Evolutionary conservation across 768 basidiomycete species (phyloP).

Genomic region (Calvatia gigantea): DNA sequence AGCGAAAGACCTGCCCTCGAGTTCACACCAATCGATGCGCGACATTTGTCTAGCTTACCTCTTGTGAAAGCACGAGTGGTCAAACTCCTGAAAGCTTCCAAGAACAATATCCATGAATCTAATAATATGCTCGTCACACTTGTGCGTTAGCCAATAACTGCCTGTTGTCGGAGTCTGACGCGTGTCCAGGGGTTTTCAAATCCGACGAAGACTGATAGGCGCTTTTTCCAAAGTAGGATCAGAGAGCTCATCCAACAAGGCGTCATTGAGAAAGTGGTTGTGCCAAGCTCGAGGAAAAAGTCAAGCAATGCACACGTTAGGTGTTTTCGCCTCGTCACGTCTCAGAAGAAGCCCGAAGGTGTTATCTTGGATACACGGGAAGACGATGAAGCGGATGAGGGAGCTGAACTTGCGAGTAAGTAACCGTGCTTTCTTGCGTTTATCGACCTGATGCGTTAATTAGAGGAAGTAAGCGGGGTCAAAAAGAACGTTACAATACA

Average conservation of each 20-base stretch:
- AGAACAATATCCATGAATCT: conserved; percentile 67
- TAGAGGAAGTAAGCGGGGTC: conserved; percentile 28
- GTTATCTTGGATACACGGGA: conserved; percentile 38
- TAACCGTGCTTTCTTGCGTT: not conserved
- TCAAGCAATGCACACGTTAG: conserved; percentile 46
- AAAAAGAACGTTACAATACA: conserved; percentile 70
- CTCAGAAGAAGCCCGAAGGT: conserved; percentile 36
- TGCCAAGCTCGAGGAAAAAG: conserved; percentile 55
- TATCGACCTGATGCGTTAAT: not conserved
- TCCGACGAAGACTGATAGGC: conserved; percentile 74
- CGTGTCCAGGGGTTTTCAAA: conserved; percentile 63
- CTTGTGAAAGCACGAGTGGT: conserved; percentile 69
- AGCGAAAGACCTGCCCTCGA: conserved; percentile 30
- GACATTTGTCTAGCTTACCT: conserved; percentile 72
- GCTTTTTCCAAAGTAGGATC: conserved; percentile 75
- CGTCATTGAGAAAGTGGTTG: conserved; percentile 69
- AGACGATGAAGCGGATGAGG: conserved; percentile 27
- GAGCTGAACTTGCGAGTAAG: conserved; percentile 33
- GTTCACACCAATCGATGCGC: conserved; percentile 75
- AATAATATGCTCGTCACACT: conserved; percentile 76
- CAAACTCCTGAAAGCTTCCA: conserved; percentile 67
- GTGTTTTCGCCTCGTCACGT: conserved; percentile 62
- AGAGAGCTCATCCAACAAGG: conserved; percentile 72
- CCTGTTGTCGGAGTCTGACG: not conserved
- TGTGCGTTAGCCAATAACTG: conserved; percentile 38